Conservation (phyloP, 805 yeast species). For the Suhomyces xylopsoci region DNA sequence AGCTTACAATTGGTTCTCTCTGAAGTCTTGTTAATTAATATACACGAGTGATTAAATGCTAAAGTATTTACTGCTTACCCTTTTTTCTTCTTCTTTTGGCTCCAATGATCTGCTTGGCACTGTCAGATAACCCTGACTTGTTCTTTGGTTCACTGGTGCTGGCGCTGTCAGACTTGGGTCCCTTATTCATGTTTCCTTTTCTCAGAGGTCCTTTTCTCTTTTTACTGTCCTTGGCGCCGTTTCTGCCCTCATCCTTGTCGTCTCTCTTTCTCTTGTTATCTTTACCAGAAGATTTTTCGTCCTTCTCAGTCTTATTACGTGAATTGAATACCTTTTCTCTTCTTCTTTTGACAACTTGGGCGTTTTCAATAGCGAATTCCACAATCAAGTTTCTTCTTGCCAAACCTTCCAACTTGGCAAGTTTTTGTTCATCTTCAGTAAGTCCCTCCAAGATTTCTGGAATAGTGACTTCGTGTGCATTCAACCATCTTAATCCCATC, state of each 20-base stretch:
- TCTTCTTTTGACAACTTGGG: slow-evolving; percentile 89
- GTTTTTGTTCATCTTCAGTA: slow-evolving; percentile 61
- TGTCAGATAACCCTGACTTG: slow-evolving; percentile 46
- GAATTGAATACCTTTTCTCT: slow-evolving; percentile 57
- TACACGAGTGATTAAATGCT: not conserved
- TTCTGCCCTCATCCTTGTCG: slow-evolving; percentile 12
- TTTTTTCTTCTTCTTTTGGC: slow-evolving; percentile 66
- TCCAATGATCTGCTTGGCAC: slow-evolving; percentile 62
- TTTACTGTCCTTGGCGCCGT: slow-evolving; percentile 16
- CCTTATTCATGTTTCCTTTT: slow-evolving; percentile 47
- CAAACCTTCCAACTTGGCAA: slow-evolving; percentile 51
- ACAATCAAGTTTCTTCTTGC: slow-evolving; percentile 77
- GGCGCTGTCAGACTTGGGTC: slow-evolving; percentile 6
- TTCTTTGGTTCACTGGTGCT: slow-evolving; percentile 9
- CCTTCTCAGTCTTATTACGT: slow-evolving; percentile 24
- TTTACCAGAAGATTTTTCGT: slow-evolving; percentile 9
- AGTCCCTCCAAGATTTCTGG: slow-evolving; percentile 73
- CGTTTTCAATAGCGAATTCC: slow-evolving; percentile 95
- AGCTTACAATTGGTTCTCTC: not conserved
- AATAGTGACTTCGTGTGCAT: slow-evolving; percentile 79
- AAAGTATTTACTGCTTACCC: slow-evolving; percentile 27
- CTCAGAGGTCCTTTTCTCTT: slow-evolving; percentile 30
- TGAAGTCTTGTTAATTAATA: not conserved
- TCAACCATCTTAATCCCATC: slow-evolving; percentile 96
- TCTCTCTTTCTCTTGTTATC: slow-evolving; percentile 24